Conservation (phyloP, 352 stramenopile genomes). For the Phytophthora parvispora region DNA sequence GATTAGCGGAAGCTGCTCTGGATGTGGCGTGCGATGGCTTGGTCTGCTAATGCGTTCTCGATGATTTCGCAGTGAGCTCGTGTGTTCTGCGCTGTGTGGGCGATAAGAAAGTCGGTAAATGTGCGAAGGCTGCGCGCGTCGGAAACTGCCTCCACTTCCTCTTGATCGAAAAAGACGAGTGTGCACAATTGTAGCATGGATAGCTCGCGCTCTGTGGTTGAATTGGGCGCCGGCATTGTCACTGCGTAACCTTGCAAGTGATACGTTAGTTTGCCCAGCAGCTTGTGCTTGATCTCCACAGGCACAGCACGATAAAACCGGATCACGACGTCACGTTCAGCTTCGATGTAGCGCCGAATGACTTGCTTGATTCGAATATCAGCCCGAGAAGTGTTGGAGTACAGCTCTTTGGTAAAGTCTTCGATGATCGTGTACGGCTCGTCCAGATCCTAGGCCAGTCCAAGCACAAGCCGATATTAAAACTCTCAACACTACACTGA, state of each 20-base stretch:
- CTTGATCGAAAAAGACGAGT: conserved; percentile 25
- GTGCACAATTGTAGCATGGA: conserved; percentile 25
- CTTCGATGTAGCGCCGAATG: conserved; percentile 54
- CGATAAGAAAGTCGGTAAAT: conserved; percentile 11
- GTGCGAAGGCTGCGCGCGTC: conserved; percentile 13
- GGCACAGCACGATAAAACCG: conserved; percentile 46
- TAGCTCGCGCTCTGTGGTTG: conserved; percentile 6
- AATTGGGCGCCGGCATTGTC: conserved; percentile 15
- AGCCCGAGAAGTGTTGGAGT: conserved; percentile 43
- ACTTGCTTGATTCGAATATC: conserved; percentile 64
- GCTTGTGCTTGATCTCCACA: conserved; percentile 58
- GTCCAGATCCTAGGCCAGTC: conserved; percentile 30
- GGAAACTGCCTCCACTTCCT: conserved; percentile 8
- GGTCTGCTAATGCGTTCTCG: conserved; percentile 9
- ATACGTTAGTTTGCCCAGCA: conserved; percentile 39
- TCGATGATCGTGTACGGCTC: conserved; percentile 57
- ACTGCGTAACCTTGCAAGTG: conserved; percentile 60
- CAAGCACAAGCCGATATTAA: too few relatives aligned
- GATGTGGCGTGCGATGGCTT: too few relatives aligned
- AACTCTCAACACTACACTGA: neutral
- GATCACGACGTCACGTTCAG: conserved; percentile 55
- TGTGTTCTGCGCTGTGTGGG: conserved; percentile 20
- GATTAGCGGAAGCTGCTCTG: too few relatives aligned
- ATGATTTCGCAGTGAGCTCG: conserved; percentile 17
- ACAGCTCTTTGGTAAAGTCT: conserved; percentile 55